Base-by-base conservation (phyloP, 192 early-diverging fungal species). In the Coemansia sp. region DNA sequence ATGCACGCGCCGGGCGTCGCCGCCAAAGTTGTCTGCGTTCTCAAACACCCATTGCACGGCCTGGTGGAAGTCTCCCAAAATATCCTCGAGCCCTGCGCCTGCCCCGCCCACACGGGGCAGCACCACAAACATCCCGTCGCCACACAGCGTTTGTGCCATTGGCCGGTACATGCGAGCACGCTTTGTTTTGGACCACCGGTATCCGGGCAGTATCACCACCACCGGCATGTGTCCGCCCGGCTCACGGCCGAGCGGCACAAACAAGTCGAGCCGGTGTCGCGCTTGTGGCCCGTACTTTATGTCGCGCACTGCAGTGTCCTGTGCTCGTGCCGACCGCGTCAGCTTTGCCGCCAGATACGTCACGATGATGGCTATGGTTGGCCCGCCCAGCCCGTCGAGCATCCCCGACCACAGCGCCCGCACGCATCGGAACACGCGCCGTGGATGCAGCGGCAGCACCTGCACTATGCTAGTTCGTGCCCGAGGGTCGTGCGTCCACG, bases 71-170 rank as follows among this genome's bases (percentile, higher is more conserved):
- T 82, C 79, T 19, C 63, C 47, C 64, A 82, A 51, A 1, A 64
- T 69, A 32, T 72, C 79, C 19, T 69, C 73, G 3, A 69, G 66
- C n/a, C 60, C 59, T 0, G 69, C 73, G 10, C 58, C 75, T 2
- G 45, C 60, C 52, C 57, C 64, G 57, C 79, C 79, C 25, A 82
- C 69, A 8, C 73, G 73, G 32, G 79, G 79, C 64, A 82, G 41
- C 29, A 82, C 73, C 21, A 82, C 79, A 53, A 82, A 82, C 66
- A 72, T 65, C 6, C 79, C 79, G 60, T 75, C 73, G 55, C 67
- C 64, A 64, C 79, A 82, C 52, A 82, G 73, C 1, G 72, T 82
- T 66, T 82, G 79, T 15, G 79, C 79, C 79, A 82, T 82, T 5
- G 79, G 79, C 19, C 73, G 73, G 64, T 82, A 82, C 60, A 82